A percentile compares a stretch with the other conserved stretches of the same genome.
Evolutionary conservation across 2,329 filamentous ascomycete genomes (phyloP).

Genomic region (Cryphonectria carpinicola): DNA sequence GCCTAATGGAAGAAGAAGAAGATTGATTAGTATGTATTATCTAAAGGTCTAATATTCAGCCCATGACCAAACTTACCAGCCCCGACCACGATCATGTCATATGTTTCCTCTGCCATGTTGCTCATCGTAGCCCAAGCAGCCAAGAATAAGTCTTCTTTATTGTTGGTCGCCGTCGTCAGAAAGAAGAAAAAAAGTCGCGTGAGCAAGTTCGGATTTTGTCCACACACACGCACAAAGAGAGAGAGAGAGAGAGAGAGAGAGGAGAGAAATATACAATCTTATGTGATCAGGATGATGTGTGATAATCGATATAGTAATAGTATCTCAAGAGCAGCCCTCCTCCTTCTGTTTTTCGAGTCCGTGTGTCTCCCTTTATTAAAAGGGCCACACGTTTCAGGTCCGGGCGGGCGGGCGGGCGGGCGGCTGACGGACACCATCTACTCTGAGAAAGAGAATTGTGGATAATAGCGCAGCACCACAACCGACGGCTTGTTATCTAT

Average conservation of each 20-base stretch:
- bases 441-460: background rate
- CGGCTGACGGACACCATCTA: background rate
- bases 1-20: slow-evolving; percentile 36
- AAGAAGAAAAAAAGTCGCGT: background rate
- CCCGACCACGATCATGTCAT: slow-evolving; percentile 28
- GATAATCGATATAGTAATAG: background rate
- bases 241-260: no score
- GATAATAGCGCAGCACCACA: background rate
- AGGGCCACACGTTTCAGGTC: background rate
- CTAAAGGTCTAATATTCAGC: background rate
- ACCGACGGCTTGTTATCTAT: background rate
- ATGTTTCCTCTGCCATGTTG: slow-evolving; percentile 19
- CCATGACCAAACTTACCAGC: slow-evolving; percentile 17
- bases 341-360: background rate
- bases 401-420: no score
- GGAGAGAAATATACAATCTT: background rate
- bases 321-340: background rate
- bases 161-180: background rate
- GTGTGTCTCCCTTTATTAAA: no score
- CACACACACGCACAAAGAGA: background rate
- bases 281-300: background rate
- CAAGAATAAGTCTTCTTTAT: background rate
- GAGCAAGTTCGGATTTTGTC: background rate
- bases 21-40: background rate
- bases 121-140: background rate